Percentiles rank a stretch among this genome's conserved stretches.
Conservation (phyloP, 345 rosid species). For the Euphorbia tirucalli region DNA sequence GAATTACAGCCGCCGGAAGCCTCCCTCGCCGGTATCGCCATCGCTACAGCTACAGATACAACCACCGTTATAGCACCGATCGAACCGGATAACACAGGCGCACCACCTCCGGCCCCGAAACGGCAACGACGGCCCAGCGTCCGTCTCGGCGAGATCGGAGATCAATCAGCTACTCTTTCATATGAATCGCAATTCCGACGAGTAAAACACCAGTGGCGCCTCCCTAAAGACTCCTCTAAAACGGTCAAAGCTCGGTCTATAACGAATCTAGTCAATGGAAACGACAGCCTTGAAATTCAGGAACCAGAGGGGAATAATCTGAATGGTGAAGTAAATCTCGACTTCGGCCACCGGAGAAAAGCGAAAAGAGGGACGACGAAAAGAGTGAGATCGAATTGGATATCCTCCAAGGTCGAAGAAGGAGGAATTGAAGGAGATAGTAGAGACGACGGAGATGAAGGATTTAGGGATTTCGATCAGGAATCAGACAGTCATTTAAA, state of each 20-base stretch:
- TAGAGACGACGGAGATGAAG: constrained; percentile 22
- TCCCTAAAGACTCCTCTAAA: constrained; percentile 39
- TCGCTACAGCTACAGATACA: constrained; percentile 4
- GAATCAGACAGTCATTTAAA: constrained; percentile 26
- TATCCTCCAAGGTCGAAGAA: constrained; percentile 21
- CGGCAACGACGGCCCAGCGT: constrained; percentile 38
- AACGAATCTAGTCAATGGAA: constrained; percentile 57
- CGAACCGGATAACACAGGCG: constrained; percentile 29
- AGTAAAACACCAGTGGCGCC: constrained; percentile 41
- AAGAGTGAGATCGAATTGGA: constrained; percentile 40
- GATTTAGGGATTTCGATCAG: constrained; percentile 26
- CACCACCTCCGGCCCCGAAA: constrained; percentile 22
- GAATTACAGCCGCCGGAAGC: constrained; percentile 41
- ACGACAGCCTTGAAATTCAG: constrained; percentile 27
- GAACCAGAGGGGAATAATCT: constrained; percentile 27
- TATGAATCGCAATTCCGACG: constrained; percentile 49
- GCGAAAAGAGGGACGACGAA: constrained; percentile 26
- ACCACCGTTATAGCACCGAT: constrained; percentile 9
- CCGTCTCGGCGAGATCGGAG: constrained; percentile 39
- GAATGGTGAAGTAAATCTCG: constrained; percentile 26
- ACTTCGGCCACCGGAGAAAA: constrained; percentile 37
- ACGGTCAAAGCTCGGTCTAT: constrained; percentile 57
- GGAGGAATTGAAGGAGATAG: constrained; percentile 18
- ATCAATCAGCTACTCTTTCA: constrained; percentile 29
- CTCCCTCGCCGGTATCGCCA: constrained; percentile 13